Percentiles rank a stretch among this genome's conserved stretches.
Conservation (phyloP, 495 filamentous ascomycete species). For the Aspergillus incahuasiensis region DNA sequence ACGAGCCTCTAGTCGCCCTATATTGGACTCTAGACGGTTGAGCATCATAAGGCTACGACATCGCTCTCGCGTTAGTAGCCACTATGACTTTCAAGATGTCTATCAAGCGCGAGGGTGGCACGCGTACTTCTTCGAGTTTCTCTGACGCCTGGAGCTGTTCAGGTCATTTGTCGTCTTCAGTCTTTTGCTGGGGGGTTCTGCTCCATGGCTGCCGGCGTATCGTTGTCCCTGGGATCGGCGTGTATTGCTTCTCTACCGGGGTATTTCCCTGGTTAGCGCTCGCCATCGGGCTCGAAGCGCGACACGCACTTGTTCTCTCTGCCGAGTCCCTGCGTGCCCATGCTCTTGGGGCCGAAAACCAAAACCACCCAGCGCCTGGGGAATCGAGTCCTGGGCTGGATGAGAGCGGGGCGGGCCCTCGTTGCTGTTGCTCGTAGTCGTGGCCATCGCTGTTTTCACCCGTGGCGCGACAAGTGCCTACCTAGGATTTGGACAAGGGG, state of each 20-base stretch:
- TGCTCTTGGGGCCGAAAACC: neutral
- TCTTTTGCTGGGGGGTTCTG: neutral
- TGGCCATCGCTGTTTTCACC: neutral
- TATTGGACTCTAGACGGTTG: conserved; percentile 9
- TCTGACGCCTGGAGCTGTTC: conserved; percentile 3
- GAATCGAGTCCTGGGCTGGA: neutral
- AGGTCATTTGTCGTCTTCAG: neutral
- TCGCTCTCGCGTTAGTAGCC: neutral
- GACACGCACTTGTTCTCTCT: conserved; percentile 7
- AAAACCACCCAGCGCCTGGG: neutral
- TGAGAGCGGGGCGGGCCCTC: neutral
- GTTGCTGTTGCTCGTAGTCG: neutral
- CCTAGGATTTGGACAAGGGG: too few relatives aligned
- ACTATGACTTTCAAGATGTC: neutral
- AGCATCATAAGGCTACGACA: conserved; percentile 6
- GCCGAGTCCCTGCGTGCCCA: neutral
- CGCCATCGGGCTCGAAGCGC: neutral
- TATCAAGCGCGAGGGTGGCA: neutral
- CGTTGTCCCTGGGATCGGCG: neutral
- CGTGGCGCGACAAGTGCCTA: too few relatives aligned
- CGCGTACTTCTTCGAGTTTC: conserved; percentile 8
- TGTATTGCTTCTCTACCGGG: neutral
- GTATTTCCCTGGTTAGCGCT: neutral
- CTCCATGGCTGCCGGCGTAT: neutral
- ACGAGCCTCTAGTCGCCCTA: conserved; percentile 6